These are phyloP conservation scores for Protoeuglena noctilucae DNA, from an alignment of 139 green algal genomes.

Conservation along the genomic window DNA sequence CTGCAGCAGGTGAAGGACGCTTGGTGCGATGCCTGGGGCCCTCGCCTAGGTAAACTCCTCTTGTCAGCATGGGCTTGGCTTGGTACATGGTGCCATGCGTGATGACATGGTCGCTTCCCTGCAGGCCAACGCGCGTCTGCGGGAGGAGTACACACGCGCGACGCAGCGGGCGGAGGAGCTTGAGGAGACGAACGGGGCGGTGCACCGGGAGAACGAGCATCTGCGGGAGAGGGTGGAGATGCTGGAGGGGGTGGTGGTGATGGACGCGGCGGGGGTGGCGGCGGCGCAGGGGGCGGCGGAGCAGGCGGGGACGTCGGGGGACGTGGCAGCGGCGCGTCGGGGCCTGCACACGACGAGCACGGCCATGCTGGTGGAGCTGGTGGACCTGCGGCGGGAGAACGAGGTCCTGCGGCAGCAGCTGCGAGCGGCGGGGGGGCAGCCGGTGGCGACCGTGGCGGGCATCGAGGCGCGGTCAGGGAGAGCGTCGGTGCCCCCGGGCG, in stretches of 20 bases:
- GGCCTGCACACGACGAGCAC: constrained; percentile 12
- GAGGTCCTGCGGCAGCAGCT: background rate
- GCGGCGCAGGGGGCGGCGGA: background rate
- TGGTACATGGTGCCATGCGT: background rate
- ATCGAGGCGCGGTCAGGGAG: too few relatives aligned
- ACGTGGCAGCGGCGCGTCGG: background rate
- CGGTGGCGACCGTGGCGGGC: too few relatives aligned
- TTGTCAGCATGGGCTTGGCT: background rate
- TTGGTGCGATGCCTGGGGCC: background rate
- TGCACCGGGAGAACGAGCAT: constrained; percentile 16
- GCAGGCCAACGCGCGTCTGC: constrained; percentile 8
- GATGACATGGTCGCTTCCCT: constrained; percentile 5
- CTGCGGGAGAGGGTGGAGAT: constrained; percentile 14
- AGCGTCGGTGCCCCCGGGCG: too few relatives aligned
- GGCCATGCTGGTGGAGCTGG: constrained; percentile 14
- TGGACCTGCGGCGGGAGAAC: constrained; percentile 13
- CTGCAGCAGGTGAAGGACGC: background rate
- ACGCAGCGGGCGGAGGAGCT: background rate
- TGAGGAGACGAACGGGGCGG: constrained; percentile 5
- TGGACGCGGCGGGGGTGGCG: background rate
- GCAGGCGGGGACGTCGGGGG: background rate
- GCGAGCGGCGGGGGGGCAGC: too few relatives aligned
- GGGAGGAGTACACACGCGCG: constrained; percentile 9
- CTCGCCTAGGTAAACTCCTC: background rate
- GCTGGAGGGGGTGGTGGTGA: constrained; percentile 14